These are phyloP conservation scores for Boletus subcaerulescens DNA, from an alignment of 768 basidiomycete genomes.

Conservation along the genomic window DNA sequence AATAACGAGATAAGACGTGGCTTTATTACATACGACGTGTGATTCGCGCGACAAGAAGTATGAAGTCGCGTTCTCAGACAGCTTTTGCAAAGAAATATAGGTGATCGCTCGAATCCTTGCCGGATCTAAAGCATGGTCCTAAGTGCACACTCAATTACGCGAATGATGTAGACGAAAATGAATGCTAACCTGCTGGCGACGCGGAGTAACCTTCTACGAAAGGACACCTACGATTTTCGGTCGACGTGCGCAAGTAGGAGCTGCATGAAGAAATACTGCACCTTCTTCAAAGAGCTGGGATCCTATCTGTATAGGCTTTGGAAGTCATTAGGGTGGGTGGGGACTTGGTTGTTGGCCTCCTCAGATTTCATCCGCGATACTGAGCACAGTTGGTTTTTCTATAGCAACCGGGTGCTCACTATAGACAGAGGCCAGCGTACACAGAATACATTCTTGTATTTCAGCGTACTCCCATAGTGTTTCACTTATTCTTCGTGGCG, in stretches of 20 bases:
- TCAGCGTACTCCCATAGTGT: constrained; percentile 3
- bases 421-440: too few species aligned
- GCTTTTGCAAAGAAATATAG: constrained; percentile 56
- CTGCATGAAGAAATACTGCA: not conserved
- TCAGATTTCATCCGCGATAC: too few species aligned
- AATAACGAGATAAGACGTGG: constrained; percentile 44
- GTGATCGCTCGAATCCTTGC: constrained; percentile 56
- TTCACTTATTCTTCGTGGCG: constrained; percentile 5
- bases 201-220: constrained; percentile 22
- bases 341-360: constrained; percentile 3
- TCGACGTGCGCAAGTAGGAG: not conserved
- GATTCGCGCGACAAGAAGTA: not conserved
- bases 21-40: constrained; percentile 4
- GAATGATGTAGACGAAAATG: not conserved
- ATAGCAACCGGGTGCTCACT: too few species aligned
- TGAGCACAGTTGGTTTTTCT: too few species aligned
- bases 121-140: constrained; percentile 66
- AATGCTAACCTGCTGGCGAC: constrained; percentile 34
- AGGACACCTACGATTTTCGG: not conserved
- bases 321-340: constrained; percentile 2
- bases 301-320: not conserved
- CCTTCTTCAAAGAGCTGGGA: constrained; percentile 2
- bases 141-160: not conserved
- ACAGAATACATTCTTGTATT: constrained; percentile 4
- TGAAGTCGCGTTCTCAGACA: constrained; percentile 35